These are phyloP conservation scores for Chlorella sp. DNA, from an alignment of 139 green algal species.

Conservation along the genomic window DNA sequence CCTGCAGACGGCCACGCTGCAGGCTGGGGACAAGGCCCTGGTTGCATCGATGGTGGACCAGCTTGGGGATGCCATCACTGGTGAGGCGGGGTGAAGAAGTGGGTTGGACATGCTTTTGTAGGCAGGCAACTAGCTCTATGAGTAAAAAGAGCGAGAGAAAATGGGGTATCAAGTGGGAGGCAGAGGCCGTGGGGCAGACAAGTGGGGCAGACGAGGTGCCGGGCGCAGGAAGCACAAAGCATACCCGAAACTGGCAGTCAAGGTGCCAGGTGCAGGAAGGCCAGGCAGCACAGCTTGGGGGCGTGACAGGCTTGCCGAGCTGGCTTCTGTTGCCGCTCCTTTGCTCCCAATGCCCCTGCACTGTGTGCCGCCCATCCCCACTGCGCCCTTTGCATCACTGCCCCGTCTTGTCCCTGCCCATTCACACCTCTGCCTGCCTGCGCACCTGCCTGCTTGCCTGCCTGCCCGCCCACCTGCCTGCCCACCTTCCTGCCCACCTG, in stretches of 20 bases:
- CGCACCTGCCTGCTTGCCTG: not conserved
- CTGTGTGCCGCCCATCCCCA: not conserved
- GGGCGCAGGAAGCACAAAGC: too few species aligned
- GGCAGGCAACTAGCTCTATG: too few species aligned
- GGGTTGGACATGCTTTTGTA: too few species aligned
- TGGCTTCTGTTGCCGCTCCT: not conserved
- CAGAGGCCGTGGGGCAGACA: not conserved
- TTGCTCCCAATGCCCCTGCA: not conserved
- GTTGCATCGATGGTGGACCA: constrained; percentile 10
- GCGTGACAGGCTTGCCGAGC: not conserved
- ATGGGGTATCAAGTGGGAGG: not conserved
- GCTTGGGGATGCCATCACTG: constrained; percentile 33
- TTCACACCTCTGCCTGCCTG: not conserved
- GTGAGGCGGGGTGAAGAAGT: not conserved
- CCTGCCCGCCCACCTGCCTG: not conserved
- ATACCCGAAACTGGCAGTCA: too few species aligned
- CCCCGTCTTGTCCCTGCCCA: not conserved
- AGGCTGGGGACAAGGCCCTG: constrained; percentile 19
- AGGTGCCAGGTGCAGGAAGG: too few species aligned
- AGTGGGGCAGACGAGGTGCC: not conserved
- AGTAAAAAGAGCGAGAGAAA: not conserved
- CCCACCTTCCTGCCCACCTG: not conserved
- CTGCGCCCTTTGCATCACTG: not conserved
- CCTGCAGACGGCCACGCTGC: constrained; percentile 7
- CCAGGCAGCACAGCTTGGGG: not conserved